Percentiles rank a stretch among this genome's conserved stretches.
These are phyloP conservation scores for Cymodocea nodosa DNA, from an alignment of 116 monocot genomes.

Conservation along the genomic window DNA sequence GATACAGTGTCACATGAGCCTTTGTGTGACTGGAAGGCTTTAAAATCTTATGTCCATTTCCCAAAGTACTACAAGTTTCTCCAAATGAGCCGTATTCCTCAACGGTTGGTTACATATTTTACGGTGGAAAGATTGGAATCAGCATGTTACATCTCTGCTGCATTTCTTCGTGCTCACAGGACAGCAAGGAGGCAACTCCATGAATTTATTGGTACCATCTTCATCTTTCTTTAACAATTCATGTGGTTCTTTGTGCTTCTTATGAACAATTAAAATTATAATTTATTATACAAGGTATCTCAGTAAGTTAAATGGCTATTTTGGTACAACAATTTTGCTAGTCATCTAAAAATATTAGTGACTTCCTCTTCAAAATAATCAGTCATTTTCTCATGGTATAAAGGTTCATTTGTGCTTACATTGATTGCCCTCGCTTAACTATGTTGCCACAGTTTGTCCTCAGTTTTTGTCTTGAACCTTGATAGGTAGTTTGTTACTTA, in stretches of 20 bases:
- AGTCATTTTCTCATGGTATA: too few species aligned
- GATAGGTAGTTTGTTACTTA: too few species aligned
- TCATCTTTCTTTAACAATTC: not conserved
- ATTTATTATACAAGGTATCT: not conserved
- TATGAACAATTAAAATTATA: not conserved
- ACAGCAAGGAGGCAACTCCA: constrained; percentile 73
- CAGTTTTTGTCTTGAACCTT: too few species aligned
- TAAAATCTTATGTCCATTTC: constrained; percentile 71
- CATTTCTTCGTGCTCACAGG: constrained; percentile 97
- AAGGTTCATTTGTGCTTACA: too few species aligned
- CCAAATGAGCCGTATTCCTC: constrained; percentile 57
- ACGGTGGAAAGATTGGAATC: constrained; percentile 86
- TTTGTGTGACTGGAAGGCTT: constrained; percentile 82
- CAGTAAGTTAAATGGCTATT: not conserved
- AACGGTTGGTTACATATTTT: constrained; percentile 70
- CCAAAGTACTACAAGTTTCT: constrained; percentile 74
- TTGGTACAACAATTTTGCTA: too few species aligned
- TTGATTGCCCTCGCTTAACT: too few species aligned
- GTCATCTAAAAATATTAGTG: too few species aligned
- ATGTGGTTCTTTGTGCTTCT: not conserved
- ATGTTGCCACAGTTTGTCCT: too few species aligned
- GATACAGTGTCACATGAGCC: constrained; percentile 61
- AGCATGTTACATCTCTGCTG: constrained; percentile 80
- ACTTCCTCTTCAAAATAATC: too few species aligned
- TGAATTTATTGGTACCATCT: constrained; percentile 71